These are phyloP conservation scores for Tetradesmus lagerheimii DNA, from an alignment of 139 green algal genomes.

Conservation along the genomic window DNA sequence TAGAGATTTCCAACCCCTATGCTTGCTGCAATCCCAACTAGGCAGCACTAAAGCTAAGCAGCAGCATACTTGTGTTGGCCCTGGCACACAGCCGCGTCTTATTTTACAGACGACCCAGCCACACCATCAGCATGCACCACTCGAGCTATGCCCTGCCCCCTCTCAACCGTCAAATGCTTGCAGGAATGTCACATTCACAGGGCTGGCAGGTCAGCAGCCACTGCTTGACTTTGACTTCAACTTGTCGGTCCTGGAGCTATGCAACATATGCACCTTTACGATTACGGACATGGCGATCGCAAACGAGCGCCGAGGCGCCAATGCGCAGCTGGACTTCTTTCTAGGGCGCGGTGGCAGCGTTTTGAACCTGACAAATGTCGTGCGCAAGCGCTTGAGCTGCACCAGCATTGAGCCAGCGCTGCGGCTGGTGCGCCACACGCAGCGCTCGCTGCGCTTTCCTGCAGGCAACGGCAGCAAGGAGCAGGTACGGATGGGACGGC, in stretches of 20 bases:
- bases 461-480: neutral
- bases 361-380: neutral
- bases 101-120: no score
- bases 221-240: conserved; percentile 9
- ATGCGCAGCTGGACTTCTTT: conserved; percentile 39
- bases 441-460: neutral
- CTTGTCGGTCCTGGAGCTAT: neutral
- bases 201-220: neutral
- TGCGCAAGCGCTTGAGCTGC: conserved; percentile 25
- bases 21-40: no score
- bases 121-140: no score
- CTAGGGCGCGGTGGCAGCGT: neutral
- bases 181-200: conserved; percentile 28
- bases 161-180: no score
- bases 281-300: neutral
- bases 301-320: conserved; percentile 11
- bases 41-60: no score
- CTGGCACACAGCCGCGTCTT: no score
- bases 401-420: neutral
- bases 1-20: no score
- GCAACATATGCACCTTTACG: neutral
- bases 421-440: neutral
- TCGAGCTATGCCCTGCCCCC: no score
- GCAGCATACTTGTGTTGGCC: no score
- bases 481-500: no score